Evolutionary conservation across 352 stramenopile species (phyloP), one percentile per base, ranked within the genome.

Genomic region (Phytophthora tubulina): DNA sequence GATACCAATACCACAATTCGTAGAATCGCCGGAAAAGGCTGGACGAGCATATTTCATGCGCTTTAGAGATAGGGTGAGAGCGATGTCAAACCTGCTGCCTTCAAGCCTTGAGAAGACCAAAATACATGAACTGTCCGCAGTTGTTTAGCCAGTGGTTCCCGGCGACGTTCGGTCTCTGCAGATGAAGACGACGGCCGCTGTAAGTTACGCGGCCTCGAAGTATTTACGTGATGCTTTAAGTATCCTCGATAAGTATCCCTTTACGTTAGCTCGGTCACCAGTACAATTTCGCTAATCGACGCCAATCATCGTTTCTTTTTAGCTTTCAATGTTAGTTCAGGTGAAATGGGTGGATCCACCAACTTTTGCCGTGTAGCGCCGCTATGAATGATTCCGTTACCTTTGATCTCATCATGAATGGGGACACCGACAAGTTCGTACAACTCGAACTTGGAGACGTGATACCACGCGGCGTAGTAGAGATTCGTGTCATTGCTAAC

Each of bases 21-120:
- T 65, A 44, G 10, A 42, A 72, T 67, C 49, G 38, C 41, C 31
- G 68, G 70, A 66, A 76, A 73, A 73, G 70, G 61, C 48, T 52
- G 44, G 69, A 69, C 69, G 51, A 46, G 36, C 44, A 67, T 55
- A 59, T 65, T 48, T 44, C 63, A 53, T 62, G 31, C 33, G 54
- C 17, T 63, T 60, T 63, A 17, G 30, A 54, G 69, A 76, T 76
- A 73, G 50, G 63, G 33, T 50, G 45, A 59, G 69, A 73, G 53
- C 39, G 53, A 51, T 53, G 53, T 38, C 59, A 55, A 70, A 73
- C 52, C 63, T 73, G 56, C 55, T 76, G 69, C 42, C 33, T 72
- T 51, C 31, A 55, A 65, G 38, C 35, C 42, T 63, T 62, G 10
- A 17, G 9, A 44, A 21, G 35, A 49, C 15, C 21, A 17, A 42